A percentile compares a stretch with the other conserved stretches of the same genome.
phyloP scores from a whole-genome alignment of 805 yeast genomes.

The Saccharomycopsis babjevae region DNA sequence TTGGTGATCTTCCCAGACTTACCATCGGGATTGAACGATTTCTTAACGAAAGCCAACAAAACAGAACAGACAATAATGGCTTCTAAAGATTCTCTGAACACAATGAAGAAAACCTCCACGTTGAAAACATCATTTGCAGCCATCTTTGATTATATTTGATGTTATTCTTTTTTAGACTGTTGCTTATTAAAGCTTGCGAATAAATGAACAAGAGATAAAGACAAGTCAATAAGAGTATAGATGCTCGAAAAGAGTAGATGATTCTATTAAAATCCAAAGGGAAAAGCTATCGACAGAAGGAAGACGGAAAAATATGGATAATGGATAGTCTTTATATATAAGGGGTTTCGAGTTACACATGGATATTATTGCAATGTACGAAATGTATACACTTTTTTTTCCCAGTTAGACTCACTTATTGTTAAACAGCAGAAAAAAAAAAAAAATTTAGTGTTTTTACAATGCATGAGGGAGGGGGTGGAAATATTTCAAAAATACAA shows the following conservation, averaged over 20 bases:
- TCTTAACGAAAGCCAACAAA: constrained; percentile 81
- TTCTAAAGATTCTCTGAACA: constrained; percentile 88
- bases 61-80: constrained; percentile 90
- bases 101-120: constrained; percentile 65
- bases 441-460: not conserved
- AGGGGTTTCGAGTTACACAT: not conserved
- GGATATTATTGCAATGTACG: not conserved
- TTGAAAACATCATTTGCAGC: constrained; percentile 7
- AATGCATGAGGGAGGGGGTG: not conserved
- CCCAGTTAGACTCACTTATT: not conserved
- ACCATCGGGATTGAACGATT: constrained; percentile 46
- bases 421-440: not conserved
- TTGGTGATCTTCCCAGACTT: not conserved
- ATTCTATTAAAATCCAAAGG: too few relatives aligned
- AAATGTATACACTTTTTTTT: not conserved
- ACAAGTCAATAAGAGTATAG: too few relatives aligned
- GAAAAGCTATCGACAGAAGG: not conserved
- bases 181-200: too few relatives aligned
- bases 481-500: not conserved
- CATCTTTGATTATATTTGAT: not conserved
- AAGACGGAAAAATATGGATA: not conserved
- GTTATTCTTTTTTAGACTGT: too few relatives aligned
- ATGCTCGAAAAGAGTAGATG: too few relatives aligned
- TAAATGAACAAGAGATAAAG: too few relatives aligned
- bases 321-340: not conserved